Evolutionary conservation across 495 filamentous ascomycete species (phyloP).

Genomic region (Lasiosphaeriaceae sp.): DNA sequence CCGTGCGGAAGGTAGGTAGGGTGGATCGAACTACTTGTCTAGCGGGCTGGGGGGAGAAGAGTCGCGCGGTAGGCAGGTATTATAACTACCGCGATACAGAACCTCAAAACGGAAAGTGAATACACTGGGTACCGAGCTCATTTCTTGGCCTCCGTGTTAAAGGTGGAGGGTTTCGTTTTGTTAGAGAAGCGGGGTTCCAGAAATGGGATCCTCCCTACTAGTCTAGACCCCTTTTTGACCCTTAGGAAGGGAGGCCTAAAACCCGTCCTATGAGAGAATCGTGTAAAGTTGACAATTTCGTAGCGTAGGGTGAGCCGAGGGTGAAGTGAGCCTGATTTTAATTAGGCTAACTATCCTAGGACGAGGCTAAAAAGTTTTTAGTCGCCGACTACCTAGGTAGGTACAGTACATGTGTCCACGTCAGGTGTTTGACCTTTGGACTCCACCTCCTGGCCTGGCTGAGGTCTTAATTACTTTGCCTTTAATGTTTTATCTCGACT

Average conservation of each 20-base stretch:
- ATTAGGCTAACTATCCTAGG: background rate
- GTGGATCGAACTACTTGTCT: background rate
- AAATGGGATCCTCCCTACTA: background rate
- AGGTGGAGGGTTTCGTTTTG: background rate
- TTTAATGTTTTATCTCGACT: too few relatives aligned
- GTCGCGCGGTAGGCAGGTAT: slow-evolving; percentile 2
- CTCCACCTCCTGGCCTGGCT: too few relatives aligned
- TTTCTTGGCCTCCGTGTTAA: background rate
- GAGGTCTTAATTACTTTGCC: too few relatives aligned
- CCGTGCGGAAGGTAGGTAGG: background rate
- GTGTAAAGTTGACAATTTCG: background rate
- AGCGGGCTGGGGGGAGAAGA: background rate
- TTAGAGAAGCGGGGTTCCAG: background rate
- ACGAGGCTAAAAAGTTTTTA: background rate
- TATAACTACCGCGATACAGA: background rate
- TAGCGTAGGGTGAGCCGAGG: background rate
- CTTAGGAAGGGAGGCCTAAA: background rate
- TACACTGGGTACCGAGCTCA: background rate
- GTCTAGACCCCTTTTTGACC: background rate
- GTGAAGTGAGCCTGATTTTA: background rate
- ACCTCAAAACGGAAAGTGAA: slow-evolving; percentile 4
- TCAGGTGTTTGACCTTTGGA: too few relatives aligned
- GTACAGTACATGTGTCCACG: background rate
- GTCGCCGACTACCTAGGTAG: background rate
- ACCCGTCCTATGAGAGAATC: background rate